A percentile compares a stretch with the other conserved stretches of the same genome.
phyloP scores from a whole-genome alignment of 202 grass and related monocot species.

The Musa balbisiana region DNA sequence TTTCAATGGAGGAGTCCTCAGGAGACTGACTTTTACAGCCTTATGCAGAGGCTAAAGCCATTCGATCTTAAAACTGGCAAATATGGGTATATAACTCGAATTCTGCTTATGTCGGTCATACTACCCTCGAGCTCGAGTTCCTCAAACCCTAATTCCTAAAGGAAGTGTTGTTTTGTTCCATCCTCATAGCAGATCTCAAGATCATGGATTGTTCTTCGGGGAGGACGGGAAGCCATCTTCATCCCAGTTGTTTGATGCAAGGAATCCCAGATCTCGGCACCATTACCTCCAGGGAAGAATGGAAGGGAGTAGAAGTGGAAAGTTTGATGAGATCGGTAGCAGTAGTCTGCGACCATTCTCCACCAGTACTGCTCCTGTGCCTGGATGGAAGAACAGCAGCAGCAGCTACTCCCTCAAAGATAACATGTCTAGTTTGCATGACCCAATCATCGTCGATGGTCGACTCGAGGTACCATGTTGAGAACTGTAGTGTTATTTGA shows the following conservation, averaged over 20 bases:
- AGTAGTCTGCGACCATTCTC: slow-evolving; percentile 17
- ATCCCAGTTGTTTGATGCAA: slow-evolving; percentile 44
- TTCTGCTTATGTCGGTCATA: not conserved
- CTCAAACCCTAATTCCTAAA: slow-evolving; percentile 19
- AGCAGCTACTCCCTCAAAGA: slow-evolving; percentile 10
- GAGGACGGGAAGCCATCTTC: slow-evolving; percentile 46
- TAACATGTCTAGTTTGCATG: slow-evolving; percentile 8
- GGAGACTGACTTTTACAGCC: slow-evolving; percentile 40
- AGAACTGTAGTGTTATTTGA: not conserved
- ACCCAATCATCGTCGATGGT: slow-evolving; percentile 25
- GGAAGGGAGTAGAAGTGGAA: slow-evolving; percentile 20
- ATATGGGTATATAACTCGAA: slow-evolving; percentile 35
- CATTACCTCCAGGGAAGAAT: slow-evolving; percentile 25
- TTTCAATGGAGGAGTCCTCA: slow-evolving; percentile 30
- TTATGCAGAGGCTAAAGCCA: slow-evolving; percentile 40
- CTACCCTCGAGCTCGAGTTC: slow-evolving; percentile 2
- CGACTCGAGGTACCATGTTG: not conserved
- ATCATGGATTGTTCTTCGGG: slow-evolving; percentile 31
- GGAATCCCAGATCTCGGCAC: slow-evolving; percentile 12
- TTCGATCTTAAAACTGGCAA: slow-evolving; percentile 55
- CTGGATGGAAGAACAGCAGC: slow-evolving; percentile 25
- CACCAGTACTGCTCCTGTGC: not conserved
- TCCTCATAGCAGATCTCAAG: too few species aligned
- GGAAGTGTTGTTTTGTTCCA: too few species aligned
- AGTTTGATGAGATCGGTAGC: slow-evolving; percentile 33